A percentile compares a stretch with the other conserved stretches of the same genome.
Conservation (phyloP, 441 rosid genomes). For the Breynia disticha region DNA sequence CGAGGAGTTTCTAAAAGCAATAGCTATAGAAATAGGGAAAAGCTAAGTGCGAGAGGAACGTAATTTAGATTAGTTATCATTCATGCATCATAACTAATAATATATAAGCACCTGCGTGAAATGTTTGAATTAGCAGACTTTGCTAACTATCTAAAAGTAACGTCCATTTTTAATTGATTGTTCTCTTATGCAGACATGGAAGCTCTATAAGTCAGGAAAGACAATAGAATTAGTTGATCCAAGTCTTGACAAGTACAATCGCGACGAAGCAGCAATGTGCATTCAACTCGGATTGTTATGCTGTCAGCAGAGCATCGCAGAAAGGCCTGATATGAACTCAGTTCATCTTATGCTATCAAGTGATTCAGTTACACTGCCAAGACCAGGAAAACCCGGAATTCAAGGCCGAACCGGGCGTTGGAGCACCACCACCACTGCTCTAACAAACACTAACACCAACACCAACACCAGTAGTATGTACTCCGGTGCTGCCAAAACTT, state of each 20-base stretch:
- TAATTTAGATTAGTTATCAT: too few relatives aligned
- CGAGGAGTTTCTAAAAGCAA: too few relatives aligned
- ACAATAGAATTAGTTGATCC: constrained; percentile 57
- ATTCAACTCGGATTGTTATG: constrained; percentile 69
- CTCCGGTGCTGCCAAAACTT: constrained; percentile 28
- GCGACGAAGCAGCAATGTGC: constrained; percentile 69
- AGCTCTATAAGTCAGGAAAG: constrained; percentile 42
- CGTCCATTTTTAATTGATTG: neutral
- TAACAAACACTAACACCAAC: constrained; percentile 22
- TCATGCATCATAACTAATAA: too few relatives aligned
- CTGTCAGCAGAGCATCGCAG: constrained; percentile 52
- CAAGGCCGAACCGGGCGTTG: constrained; percentile 50
- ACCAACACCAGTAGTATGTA: constrained; percentile 24
- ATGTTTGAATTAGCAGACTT: too few relatives aligned
- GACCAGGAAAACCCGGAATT: constrained; percentile 62
- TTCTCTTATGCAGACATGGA: constrained; percentile 50
- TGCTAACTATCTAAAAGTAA: neutral
- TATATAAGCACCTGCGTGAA: too few relatives aligned
- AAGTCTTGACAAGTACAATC: constrained; percentile 42
- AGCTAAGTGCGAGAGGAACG: too few relatives aligned
- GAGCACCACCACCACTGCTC: constrained; percentile 31
- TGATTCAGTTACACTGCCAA: constrained; percentile 59
- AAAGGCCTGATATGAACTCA: constrained; percentile 72
- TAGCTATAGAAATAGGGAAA: too few relatives aligned
- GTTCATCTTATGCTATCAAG: constrained; percentile 72